Percentiles rank a stretch among this genome's conserved stretches.
These are phyloP conservation scores for Dryas drummondii DNA, from an alignment of 306 rosid genomes.

Conservation along the genomic window DNA sequence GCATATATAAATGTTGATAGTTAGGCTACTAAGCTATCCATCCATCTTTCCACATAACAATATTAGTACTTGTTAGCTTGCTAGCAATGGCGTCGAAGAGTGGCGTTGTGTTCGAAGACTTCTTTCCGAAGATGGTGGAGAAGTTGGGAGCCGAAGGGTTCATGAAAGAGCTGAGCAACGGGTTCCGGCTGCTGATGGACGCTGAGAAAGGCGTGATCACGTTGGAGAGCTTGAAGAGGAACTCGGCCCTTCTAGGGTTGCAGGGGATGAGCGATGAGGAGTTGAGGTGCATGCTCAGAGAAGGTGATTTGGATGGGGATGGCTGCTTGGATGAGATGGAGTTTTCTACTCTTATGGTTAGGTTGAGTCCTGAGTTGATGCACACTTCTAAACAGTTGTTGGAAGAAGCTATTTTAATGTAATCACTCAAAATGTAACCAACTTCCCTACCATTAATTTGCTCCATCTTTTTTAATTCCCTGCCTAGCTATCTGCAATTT, in stretches of 20 bases:
- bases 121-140: conserved; percentile 73
- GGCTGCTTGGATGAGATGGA: conserved; percentile 76
- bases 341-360: conserved; percentile 80
- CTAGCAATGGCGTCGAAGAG: conserved; percentile 44
- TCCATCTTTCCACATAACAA: no score
- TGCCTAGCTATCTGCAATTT: no score
- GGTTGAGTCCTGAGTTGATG: conserved; percentile 84
- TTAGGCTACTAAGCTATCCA: no score
- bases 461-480: no score
- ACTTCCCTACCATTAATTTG: no score
- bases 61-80: no score
- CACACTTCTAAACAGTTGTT: conserved; percentile 42
- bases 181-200: conserved; percentile 68
- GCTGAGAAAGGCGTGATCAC: conserved; percentile 61
- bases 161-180: conserved; percentile 68
- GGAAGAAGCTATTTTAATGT: conserved; percentile 37
- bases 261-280: conserved; percentile 73
- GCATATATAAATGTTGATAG: no score
- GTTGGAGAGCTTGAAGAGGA: conserved; percentile 74
- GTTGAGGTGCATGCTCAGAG: conserved; percentile 61
- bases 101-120: conserved; percentile 58
- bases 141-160: conserved; percentile 70
- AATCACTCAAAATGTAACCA: no score
- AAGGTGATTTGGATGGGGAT: conserved; percentile 86
- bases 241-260: conserved; percentile 69